Conservation (phyloP, 75 land plant species). For the Adiantum capillusveneris region DNA sequence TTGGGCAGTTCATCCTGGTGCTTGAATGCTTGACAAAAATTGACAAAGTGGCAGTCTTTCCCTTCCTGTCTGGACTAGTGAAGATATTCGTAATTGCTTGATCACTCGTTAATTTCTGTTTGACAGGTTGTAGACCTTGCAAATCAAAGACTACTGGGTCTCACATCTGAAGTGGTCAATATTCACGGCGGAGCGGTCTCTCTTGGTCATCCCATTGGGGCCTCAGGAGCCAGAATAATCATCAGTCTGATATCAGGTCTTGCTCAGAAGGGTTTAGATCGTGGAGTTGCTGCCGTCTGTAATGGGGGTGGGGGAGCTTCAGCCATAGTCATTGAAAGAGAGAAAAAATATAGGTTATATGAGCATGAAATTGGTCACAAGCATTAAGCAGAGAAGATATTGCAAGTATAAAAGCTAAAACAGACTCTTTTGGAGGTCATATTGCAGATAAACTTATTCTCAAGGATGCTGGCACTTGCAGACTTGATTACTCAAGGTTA, state of each 20-base stretch:
- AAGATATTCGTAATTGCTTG: no score
- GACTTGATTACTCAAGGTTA: no score
- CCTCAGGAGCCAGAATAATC: conserved; percentile 31
- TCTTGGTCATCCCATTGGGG: conserved; percentile 33
- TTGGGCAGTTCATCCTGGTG: no score
- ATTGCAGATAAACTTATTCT: no score
- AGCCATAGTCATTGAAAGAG: conserved; percentile 28
- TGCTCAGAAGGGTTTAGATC: conserved; percentile 6
- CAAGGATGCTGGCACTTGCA: no score
- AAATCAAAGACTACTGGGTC: conserved; percentile 18
- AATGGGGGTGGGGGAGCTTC: conserved; percentile 45
- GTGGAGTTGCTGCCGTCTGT: conserved; percentile 30
- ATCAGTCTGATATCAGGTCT: conserved; percentile 23
- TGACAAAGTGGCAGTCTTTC: no score
- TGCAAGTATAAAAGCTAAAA: no score
- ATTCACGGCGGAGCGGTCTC: conserved; percentile 31
- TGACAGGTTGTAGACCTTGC: conserved; percentile 29
- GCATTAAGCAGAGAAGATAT: no score
- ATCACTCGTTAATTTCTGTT: neutral
- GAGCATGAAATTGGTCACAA: conserved; percentile 11
- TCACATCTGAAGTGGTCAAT: conserved; percentile 19
- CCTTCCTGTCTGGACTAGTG: no score
- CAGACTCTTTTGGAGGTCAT: no score
- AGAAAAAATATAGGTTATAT: conserved; percentile 8
- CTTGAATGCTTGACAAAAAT: no score